Evolutionary conservation across 2,329 filamentous ascomycete genomes (phyloP).

Genomic region (Epicoccum sorghinum): DNA sequence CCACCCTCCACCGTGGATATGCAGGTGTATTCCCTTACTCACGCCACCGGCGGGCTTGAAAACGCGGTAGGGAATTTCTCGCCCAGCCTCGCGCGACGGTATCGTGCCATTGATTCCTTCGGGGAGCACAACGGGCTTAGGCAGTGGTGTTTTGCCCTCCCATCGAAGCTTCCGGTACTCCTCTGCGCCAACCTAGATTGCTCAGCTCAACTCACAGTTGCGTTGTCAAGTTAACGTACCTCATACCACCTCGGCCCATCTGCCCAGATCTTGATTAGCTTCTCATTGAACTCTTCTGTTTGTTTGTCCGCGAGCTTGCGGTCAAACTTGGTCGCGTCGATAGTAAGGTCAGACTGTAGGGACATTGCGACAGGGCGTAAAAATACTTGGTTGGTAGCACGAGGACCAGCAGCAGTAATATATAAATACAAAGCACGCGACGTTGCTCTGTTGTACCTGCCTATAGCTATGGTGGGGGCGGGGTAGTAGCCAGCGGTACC

Average conservation of each 20-base stretch:
- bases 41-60: conserved; percentile 57
- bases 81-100: conserved; percentile 59
- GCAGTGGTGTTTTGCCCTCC: conserved; percentile 60
- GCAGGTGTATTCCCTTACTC: conserved; percentile 57
- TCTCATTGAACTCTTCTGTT: conserved; percentile 54
- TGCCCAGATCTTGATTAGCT: conserved; percentile 51
- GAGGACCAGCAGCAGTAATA: neutral
- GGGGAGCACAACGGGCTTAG: conserved; percentile 54
- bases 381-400: neutral
- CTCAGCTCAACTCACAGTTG: neutral
- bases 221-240: conserved; percentile 32
- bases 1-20: conserved; percentile 63
- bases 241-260: conserved; percentile 59
- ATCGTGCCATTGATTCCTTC: conserved; percentile 56
- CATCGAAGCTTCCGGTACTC: conserved; percentile 62
- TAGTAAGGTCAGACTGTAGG: conserved; percentile 47
- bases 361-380: conserved; percentile 25
- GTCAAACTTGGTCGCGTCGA: conserved; percentile 54
- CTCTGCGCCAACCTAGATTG: conserved; percentile 55
- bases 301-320: conserved; percentile 48
- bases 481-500: conserved; percentile 21
- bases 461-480: conserved; percentile 19
- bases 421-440: neutral
- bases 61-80: conserved; percentile 60
- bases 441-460: neutral